Base-by-base conservation (phyloP, 1,284 basidiomycete genomes). In the Ceratobasidium sp. region DNA sequence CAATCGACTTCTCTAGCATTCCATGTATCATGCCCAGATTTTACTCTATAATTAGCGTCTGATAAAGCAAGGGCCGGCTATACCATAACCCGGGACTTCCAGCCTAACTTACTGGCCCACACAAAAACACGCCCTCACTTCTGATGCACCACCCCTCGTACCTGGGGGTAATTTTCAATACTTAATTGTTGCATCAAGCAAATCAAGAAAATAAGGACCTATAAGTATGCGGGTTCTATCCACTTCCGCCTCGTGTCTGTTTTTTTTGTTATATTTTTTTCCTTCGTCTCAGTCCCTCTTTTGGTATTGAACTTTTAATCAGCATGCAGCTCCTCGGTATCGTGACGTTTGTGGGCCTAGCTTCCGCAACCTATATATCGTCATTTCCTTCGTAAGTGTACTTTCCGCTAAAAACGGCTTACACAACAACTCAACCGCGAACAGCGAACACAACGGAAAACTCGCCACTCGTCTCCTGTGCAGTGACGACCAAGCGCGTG, bases 311-410 rank as follows among this genome's bases (percentile, higher is more conserved):
- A 56, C 23, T 9, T 10, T 23, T 23, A 9, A 6, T 56, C n/a
- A 23, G 1, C 12, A 56, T 56, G 52, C 52, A 26, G n/a, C 52
- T 56, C 52, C 23, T 56, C 5, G 7, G 52, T n/a, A 20, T 66
- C 17, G 3, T 54, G 48, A 26, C 40, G 26, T 68, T 68, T 48
- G 46, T 68, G 52, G 33, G 66, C 48, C 33, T 70, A 17, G 52
- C 38, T 57, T 52, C 54, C 40, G 54, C 68, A 5, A 57, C 68
- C 28, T 59, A 50, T 40, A 54, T 70, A 38, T 26, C 50, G 13
- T 46, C 68, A 33, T 33, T 3, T n/a, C 26, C 54, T n/a, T 26
- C 7, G 20, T 70, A 54, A 59, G 33, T n/a, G 68, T 70, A 20
- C 26, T 2, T 59, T 38, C 23, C 5, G 9, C 7, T n/a, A 38